Evolutionary conservation across 306 rosid species (phyloP), one percentile per base, ranked within the genome.

Genomic region (Aeschynomene evenia): DNA sequence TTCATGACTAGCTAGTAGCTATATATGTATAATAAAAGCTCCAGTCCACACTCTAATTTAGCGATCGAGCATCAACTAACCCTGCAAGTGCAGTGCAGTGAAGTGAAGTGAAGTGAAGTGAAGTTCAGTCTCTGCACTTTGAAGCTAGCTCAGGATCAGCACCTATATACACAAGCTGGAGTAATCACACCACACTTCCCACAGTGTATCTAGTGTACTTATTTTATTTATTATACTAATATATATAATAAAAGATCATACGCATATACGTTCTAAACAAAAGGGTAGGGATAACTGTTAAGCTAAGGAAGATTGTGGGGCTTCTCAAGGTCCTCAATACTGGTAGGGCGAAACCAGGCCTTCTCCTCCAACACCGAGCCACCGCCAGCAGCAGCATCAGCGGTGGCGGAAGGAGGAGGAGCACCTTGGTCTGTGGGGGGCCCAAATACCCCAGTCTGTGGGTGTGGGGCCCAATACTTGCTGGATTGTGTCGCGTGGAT

Each of bases 281-380:
- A 39, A 37, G 20, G 34, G 42, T 28, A 28, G 5, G 3, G 4
- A 24, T 24, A 24, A 24, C 29, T 3, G 31, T 14, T 4, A 6
- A 16, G 29, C 8, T 45, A 56, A 51, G 68, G 75, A 52, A 45
- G 73, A 10, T 33, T 33, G 84, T 82, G 74, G 31, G 97, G 97
- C 87, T 87, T 95, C 91, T 95, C 99, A 72, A 85, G 72, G 83
- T 95, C 99, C 95, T 95, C 99, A 0, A 95, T 77, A 48, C 95
- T 72, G 20, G 85, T 76, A 14, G 89, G 99, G 56, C 97, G 97
- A 57, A 89, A 95, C 97, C 97, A 95, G 54, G 96, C 99, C 85
- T 80, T 83, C 82, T 87, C 87, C 86, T 95, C 96, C 56, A 87
- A 70, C 56, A 75, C 99, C 0, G 87, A 78, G 20, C 61, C 65